Base-by-base conservation (phyloP, 768 basidiomycete species). In the Solioccasus polychromus region DNA sequence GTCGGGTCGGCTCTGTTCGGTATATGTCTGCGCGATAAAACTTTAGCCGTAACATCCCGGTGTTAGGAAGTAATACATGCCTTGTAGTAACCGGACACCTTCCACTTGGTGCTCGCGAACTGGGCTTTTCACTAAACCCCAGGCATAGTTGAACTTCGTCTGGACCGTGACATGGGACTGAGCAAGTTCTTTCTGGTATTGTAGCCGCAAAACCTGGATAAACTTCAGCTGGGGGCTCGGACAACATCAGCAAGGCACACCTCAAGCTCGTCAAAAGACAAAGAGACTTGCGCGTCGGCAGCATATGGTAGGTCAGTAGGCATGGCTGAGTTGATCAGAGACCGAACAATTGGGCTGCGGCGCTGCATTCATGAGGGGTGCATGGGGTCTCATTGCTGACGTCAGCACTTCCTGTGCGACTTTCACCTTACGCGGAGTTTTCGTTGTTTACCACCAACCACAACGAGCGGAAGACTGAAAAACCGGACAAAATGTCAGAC, bases 101-200 rank as follows among this genome's bases (percentile, higher is more conserved):
- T 96, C 89, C 0, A 87, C 88, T 60, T 98, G 93, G 57, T 96
- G 79, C 24, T 89, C 85, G 32, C 80, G 77, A 55, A 80, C 67
- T 11, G 88, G 88, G 57, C 89, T 91, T 74, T 98, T 98, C 42
- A 98, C 90, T 25, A 95, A 74, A 3, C 95, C 95, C 95, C 95
- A 96, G 31, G 91, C 82, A 67, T 87, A 94, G 71, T 98, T 98
- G 74, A 99, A 99, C 65, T 92, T 94, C 31, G 93, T 95, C 70
- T 99, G 96, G 7, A 85, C 79, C 9, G 91, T 92, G 47, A 96
- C 78, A 66, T 95, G 92, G 39, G 81, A 77, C 52, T 92, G 85
- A 1, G 78, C 73, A 17, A 82, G 72, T 64, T 99, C 95, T 66
- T 84, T 92, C 75, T 91, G 80, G 69, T 95, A 94, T 61, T 98